Evolutionary conservation across 2,329 filamentous ascomycete species (phyloP).

Genomic region (Arthrocladium fulminans): DNA sequence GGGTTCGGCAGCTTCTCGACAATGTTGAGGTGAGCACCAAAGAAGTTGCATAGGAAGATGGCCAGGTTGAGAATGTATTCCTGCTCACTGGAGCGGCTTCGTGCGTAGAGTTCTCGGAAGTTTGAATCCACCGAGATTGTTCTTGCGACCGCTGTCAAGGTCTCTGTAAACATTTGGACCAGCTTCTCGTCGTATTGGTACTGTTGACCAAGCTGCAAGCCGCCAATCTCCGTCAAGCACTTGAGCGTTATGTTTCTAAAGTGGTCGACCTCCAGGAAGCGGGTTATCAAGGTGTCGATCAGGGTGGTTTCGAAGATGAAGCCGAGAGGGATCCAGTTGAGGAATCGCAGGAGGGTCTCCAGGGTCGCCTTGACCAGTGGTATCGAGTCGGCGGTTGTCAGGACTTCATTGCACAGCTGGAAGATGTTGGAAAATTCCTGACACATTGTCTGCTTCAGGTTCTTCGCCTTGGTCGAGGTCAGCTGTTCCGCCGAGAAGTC

Average conservation of each 20-base stretch:
- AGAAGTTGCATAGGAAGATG: constrained; percentile 94
- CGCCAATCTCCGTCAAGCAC: constrained; percentile 93
- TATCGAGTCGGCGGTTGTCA: constrained; percentile 78
- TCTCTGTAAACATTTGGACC: constrained; percentile 97
- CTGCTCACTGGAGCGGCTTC: constrained; percentile 86
- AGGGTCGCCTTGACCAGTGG: constrained; percentile 93
- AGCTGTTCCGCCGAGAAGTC: constrained; percentile 98
- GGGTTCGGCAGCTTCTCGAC: constrained; percentile 93
- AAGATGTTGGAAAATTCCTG: constrained; percentile 98
- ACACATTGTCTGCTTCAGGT: constrained; percentile 97
- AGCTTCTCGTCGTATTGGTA: constrained; percentile 87
- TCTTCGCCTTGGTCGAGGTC: constrained; percentile 95
- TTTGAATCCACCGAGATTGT: constrained; percentile 89
- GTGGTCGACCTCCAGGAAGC: constrained; percentile 86
- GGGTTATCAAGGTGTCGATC: constrained; percentile 85
- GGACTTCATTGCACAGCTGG: constrained; percentile 90
- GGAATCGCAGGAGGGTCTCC: constrained; percentile 88
- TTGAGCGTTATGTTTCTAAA: constrained; percentile 96
- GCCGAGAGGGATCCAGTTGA: constrained; percentile 97
- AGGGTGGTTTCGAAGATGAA: constrained; percentile 98
- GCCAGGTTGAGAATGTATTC: constrained; percentile 97
- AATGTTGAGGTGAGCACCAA: constrained; percentile 82
- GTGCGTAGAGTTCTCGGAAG: constrained; percentile 80
- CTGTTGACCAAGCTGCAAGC: constrained; percentile 71
- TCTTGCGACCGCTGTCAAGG: constrained; percentile 80